phyloP scores from a whole-genome alignment of 2,329 filamentous ascomycete species.

The Pestalotiopsis sp. region DNA sequence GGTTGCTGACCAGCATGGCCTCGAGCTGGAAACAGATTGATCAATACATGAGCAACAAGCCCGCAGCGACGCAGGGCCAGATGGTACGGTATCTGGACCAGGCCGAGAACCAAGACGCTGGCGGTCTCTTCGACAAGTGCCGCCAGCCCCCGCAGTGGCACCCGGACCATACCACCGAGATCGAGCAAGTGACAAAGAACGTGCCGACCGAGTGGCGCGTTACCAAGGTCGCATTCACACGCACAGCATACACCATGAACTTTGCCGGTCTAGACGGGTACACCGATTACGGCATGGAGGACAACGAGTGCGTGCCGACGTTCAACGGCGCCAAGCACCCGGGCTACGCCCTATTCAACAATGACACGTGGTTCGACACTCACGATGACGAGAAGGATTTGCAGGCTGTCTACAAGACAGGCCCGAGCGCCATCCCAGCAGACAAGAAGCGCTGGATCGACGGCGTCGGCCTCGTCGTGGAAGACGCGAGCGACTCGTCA shows the following conservation, averaged over 20 bases:
- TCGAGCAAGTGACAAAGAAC: too few species aligned
- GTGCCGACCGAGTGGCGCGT: not conserved
- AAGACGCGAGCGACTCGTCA: not conserved
- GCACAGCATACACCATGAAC: not conserved
- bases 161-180: too few species aligned
- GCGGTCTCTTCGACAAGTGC: too few species aligned
- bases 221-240: not conserved
- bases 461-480: not conserved
- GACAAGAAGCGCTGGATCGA: not conserved
- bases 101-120: not conserved
- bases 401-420: not conserved
- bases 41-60: not conserved
- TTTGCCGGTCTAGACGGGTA: not conserved
- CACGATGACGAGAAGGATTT: not conserved
- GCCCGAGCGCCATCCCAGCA: too few species aligned
- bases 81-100: not conserved
- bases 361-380: constrained; percentile 9
- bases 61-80: not conserved
- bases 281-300: constrained; percentile 6
- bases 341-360: constrained; percentile 6
- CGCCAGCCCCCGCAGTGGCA: too few species aligned
- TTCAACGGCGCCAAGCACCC: not conserved
- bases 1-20: not conserved
- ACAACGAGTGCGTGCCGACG: constrained; percentile 6
- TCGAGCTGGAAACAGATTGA: too few species aligned